Conservation (phyloP, 306 rosid species). For the Malus orientalis region DNA sequence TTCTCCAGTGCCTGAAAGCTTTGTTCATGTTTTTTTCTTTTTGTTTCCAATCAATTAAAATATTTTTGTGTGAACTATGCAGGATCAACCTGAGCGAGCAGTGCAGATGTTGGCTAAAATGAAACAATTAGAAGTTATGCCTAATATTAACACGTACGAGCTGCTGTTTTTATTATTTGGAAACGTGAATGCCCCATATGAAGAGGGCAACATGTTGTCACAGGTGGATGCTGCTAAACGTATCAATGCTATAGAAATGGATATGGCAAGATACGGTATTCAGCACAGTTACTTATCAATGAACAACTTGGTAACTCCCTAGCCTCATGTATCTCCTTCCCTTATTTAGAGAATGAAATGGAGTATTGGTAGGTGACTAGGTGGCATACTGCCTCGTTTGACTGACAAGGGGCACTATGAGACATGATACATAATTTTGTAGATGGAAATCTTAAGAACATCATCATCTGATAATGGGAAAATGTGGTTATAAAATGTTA, state of each 20-base stretch:
- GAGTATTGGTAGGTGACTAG: background rate
- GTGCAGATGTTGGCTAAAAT: conserved; percentile 63
- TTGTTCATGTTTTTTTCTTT: conserved; percentile 13
- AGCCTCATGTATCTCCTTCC: conserved; percentile 10
- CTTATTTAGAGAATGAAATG: conserved; percentile 5
- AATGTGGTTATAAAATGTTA: background rate
- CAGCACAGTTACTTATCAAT: conserved; percentile 66
- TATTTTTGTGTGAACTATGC: conserved; percentile 23
- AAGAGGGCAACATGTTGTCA: conserved; percentile 51
- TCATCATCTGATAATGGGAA: background rate
- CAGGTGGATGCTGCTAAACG: conserved; percentile 55
- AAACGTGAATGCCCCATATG: conserved; percentile 67
- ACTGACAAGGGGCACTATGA: background rate
- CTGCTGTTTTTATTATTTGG: conserved; percentile 72
- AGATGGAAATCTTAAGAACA: background rate
- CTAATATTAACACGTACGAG: conserved; percentile 67
- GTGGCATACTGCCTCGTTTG: background rate
- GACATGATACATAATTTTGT: background rate
- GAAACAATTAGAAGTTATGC: conserved; percentile 46
- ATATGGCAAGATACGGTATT: conserved; percentile 59
- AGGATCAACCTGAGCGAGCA: conserved; percentile 80
- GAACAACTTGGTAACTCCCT: conserved; percentile 50
- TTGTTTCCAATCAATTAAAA: conserved; percentile 10
- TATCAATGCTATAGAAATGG: conserved; percentile 60
- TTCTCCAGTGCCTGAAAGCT: background rate